Percentiles rank a stretch among this genome's conserved stretches.
Evolutionary conservation across 106 monocot species (phyloP).

Genomic region (Dendrobium catenatum): DNA sequence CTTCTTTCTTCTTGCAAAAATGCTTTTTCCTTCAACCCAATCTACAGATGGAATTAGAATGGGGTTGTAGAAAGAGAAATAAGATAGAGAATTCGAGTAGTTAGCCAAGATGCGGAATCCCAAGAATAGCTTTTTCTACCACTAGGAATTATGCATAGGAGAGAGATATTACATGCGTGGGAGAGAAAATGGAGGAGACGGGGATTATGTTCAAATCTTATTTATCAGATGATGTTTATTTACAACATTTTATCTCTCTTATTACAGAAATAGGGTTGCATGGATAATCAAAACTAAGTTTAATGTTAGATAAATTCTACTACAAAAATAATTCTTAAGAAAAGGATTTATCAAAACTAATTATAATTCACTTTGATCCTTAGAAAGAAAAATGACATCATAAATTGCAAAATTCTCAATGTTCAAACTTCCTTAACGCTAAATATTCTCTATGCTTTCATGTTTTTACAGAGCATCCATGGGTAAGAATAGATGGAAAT

Average conservation of each 20-base stretch:
- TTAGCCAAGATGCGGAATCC: background rate
- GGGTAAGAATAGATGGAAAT: conserved; percentile 43
- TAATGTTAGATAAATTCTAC: background rate
- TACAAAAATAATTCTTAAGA: too few species aligned
- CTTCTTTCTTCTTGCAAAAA: too few species aligned
- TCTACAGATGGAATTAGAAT: too few species aligned
- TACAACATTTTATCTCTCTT: background rate
- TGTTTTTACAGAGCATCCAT: conserved; percentile 43
- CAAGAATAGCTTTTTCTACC: background rate
- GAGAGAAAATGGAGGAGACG: background rate
- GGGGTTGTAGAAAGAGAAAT: too few species aligned
- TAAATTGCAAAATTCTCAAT: background rate
- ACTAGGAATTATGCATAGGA: background rate
- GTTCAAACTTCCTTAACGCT: background rate
- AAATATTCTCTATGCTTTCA: background rate
- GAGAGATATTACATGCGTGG: background rate
- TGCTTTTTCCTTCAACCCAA: too few species aligned
- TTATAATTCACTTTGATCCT: background rate
- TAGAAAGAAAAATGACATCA: background rate
- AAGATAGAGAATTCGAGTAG: too few species aligned
- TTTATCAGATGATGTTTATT: background rate
- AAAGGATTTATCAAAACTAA: too few species aligned
- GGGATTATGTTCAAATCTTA: background rate
- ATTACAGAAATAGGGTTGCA: background rate
- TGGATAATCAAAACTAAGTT: background rate